Evolutionary conservation across 306 rosid genomes (phyloP).

Genomic region (Calophaca sinica): DNA sequence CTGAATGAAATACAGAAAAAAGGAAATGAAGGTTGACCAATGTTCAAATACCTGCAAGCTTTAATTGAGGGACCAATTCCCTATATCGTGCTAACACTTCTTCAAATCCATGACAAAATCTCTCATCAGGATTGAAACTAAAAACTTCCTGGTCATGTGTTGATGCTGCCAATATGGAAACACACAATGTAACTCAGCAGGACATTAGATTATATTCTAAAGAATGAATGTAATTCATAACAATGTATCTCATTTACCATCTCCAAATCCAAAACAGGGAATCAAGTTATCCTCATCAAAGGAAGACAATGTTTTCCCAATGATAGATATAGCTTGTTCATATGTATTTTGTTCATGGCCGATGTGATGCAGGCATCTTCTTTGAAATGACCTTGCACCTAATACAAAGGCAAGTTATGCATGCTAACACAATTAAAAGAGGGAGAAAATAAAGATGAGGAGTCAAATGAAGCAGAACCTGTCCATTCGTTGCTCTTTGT

Average conservation of each 20-base stretch:
- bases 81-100: constrained; percentile 82
- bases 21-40: constrained; percentile 14
- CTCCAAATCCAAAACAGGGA: constrained; percentile 97
- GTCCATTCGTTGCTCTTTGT: constrained; percentile 99
- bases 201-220: constrained; percentile 20
- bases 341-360: constrained; percentile 89
- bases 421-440: constrained; percentile 31
- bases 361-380: constrained; percentile 91
- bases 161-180: constrained; percentile 71
- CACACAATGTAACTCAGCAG: constrained; percentile 21
- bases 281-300: constrained; percentile 94
- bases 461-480: constrained; percentile 62
- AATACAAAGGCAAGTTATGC: constrained; percentile 41
- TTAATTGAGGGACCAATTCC: constrained; percentile 82
- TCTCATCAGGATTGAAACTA: constrained; percentile 82
- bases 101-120: constrained; percentile 91
- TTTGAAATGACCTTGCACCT: constrained; percentile 86
- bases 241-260: constrained; percentile 60
- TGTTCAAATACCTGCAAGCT: constrained; percentile 79
- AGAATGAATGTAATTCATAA: constrained; percentile 4
- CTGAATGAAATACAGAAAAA: not conserved
- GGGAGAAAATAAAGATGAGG: constrained; percentile 22
- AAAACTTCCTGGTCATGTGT: constrained; percentile 97
- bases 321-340: constrained; percentile 93
- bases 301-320: constrained; percentile 85